Percentiles rank a stretch among this genome's conserved stretches.
phyloP scores from a whole-genome alignment of 2,329 filamentous ascomycete species.

The Diaporthe sp. region DNA sequence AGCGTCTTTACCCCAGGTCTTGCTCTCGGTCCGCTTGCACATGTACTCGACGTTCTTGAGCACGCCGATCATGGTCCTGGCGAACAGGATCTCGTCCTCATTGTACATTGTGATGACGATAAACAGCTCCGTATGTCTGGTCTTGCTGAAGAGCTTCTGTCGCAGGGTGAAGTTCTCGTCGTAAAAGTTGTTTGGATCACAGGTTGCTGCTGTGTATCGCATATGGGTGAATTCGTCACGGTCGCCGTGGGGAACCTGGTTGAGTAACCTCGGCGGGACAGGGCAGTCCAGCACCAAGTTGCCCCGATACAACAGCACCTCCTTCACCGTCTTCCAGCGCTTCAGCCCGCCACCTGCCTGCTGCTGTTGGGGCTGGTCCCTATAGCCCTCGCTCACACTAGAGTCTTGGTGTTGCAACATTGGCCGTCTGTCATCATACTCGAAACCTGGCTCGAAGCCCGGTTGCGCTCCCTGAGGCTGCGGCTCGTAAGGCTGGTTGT shows the following conservation, averaged over 20 bases:
- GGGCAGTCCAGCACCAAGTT: conserved; percentile 98
- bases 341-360: conserved; percentile 74
- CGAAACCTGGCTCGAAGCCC: conserved; percentile 74
- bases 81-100: conserved; percentile 96
- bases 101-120: conserved; percentile 99
- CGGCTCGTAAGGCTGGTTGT: conserved; percentile 85
- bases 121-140: conserved; percentile 93
- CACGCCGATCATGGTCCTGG: conserved; percentile 94
- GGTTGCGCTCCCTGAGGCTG: conserved; percentile 66
- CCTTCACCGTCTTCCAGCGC: conserved; percentile 98
- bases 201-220: conserved; percentile 95
- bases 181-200: conserved; percentile 90
- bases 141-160: conserved; percentile 92
- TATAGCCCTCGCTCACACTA: conserved; percentile 60
- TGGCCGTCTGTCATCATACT: conserved; percentile 79
- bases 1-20: conserved; percentile 97
- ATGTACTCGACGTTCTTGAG: conserved; percentile 99
- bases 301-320: conserved; percentile 96
- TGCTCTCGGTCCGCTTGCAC: conserved; percentile 92
- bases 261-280: conserved; percentile 88
- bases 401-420: conserved; percentile 78
- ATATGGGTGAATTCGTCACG: conserved; percentile 93
- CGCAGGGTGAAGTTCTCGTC: conserved; percentile 91
- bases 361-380: conserved; percentile 59
- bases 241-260: conserved; percentile 90